Evolutionary conservation across 768 basidiomycete genomes (phyloP), one percentile per base, ranked within the genome.

Genomic region (Tricholoma furcatifolium): DNA sequence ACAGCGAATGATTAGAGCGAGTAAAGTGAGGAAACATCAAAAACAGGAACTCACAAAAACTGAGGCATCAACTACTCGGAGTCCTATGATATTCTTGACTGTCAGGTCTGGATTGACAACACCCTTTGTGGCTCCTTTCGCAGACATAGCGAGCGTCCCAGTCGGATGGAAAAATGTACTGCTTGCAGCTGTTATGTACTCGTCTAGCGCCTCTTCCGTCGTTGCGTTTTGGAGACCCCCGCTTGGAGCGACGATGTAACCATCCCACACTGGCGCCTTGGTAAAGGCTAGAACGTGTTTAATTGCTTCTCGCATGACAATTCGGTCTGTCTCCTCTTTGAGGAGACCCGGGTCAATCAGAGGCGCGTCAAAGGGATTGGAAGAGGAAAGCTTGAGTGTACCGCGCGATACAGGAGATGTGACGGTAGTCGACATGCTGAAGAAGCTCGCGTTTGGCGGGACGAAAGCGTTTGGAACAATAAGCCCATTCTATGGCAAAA

Each of bases 61-160:
- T 15, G 68, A 70, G n/a, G 67, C 68, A n/a, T n/a, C n/a, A n/a
- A n/a, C n/a, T n/a, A n/a, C n/a, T n/a, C n/a, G n/a, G n/a, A n/a
- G n/a, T n/a, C 68, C 66, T 2, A 21, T 47, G 1, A 68, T 55
- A 5, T 62, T 62, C 52, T 69, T 70, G 7, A 72, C 62, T 31
- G 20, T 62, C 11, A 71, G 54, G 55, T 68, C 64, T 2, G 69
- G 65, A 54, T 70, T 62, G 2, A 69, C 65, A 21, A 71, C 70
- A 3, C 69, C 71, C 8, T 54, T 44, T 18, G 55, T 42, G 6
- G 61, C 57, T 15, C 53, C 58, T 17, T 55, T 58, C 8, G 60
- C 39, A 4, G 66, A 63, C 67, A 70, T 70, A 15, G 56, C 55
- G 2, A 64, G 56, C 2, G 63, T 62, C 14, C 60, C 65, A 34